These are phyloP conservation scores for Aspergillus incahuasiensis DNA, from an alignment of 495 filamentous ascomycete genomes.

Conservation along the genomic window DNA sequence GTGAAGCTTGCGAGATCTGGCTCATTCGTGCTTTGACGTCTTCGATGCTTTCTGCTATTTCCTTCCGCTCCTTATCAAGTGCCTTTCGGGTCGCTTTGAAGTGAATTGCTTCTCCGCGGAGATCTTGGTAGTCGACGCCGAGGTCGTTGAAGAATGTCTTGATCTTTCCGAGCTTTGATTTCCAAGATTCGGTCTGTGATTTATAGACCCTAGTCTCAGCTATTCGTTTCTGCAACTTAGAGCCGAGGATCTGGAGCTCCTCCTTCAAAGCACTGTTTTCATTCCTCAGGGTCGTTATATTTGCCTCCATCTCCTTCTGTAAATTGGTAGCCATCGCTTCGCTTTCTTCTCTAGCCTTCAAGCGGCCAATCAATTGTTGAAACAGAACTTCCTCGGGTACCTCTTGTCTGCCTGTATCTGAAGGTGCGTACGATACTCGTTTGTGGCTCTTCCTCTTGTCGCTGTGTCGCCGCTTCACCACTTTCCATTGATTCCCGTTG, in stretches of 20 bases:
- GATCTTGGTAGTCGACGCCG: conserved; percentile 28
- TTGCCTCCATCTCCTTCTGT: conserved; percentile 24
- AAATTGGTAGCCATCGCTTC: conserved; percentile 21
- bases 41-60: conserved; percentile 20
- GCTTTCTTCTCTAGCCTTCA: conserved; percentile 34
- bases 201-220: conserved; percentile 17
- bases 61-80: conserved; percentile 25
- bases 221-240: conserved; percentile 17
- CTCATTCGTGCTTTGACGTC: conserved; percentile 22
- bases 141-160: conserved; percentile 34
- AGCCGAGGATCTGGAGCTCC: conserved; percentile 11
- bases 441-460: conserved; percentile 8
- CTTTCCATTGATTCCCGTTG: conserved; percentile 7
- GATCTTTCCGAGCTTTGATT: conserved; percentile 28
- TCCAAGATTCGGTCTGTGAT: conserved; percentile 30
- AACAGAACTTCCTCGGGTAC: conserved; percentile 35
- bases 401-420: conserved; percentile 3
- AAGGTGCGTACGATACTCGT: background rate
- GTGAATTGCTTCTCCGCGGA: conserved; percentile 25
- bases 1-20: conserved; percentile 13
- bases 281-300: conserved; percentile 20
- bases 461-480: conserved; percentile 16
- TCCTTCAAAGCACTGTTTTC: conserved; percentile 27
- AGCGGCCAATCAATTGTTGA: conserved; percentile 30
- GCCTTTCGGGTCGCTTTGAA: conserved; percentile 17